Conservation (phyloP, 148 eudicot genomes). For the Drosera capensis region DNA sequence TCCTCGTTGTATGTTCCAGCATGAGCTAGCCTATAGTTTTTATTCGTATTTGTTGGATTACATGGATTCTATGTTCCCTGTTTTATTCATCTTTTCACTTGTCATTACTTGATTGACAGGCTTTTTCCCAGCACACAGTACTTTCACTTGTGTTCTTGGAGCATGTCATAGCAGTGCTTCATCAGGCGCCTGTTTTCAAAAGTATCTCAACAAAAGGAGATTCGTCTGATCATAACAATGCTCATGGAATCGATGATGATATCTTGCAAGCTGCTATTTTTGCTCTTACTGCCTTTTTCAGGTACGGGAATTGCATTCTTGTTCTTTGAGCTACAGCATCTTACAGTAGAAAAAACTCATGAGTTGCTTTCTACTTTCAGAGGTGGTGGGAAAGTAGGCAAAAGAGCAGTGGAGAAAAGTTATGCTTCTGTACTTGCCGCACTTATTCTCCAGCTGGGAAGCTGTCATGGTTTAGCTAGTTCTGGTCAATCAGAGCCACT, state of each 20-base stretch:
- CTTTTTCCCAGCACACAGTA: constrained; percentile 72
- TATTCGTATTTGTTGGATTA: no score
- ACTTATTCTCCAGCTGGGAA: constrained; percentile 81
- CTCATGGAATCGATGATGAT: constrained; percentile 29
- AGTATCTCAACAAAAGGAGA: constrained; percentile 48
- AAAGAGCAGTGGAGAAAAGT: constrained; percentile 74
- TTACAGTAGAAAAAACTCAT: not conserved
- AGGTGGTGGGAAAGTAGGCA: constrained; percentile 93
- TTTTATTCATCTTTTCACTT: not conserved
- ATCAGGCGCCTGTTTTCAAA: constrained; percentile 37
- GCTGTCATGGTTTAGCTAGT: constrained; percentile 68
- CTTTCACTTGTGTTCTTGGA: constrained; percentile 70
- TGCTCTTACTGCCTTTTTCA: constrained; percentile 88
- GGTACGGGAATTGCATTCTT: constrained; percentile 23
- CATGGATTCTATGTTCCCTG: not conserved
- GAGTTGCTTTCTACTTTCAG: constrained; percentile 22
- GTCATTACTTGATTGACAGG: no score
- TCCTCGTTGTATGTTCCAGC: no score
- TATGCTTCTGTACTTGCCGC: constrained; percentile 85
- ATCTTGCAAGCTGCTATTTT: constrained; percentile 73
- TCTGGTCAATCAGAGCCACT: constrained; percentile 78
- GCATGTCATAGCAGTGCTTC: constrained; percentile 59
- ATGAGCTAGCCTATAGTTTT: no score
- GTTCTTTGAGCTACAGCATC: not conserved
- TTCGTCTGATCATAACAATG: constrained; percentile 23